These are phyloP conservation scores for Aspergillus asperescens DNA, from an alignment of 495 filamentous ascomycete species.

Conservation along the genomic window DNA sequence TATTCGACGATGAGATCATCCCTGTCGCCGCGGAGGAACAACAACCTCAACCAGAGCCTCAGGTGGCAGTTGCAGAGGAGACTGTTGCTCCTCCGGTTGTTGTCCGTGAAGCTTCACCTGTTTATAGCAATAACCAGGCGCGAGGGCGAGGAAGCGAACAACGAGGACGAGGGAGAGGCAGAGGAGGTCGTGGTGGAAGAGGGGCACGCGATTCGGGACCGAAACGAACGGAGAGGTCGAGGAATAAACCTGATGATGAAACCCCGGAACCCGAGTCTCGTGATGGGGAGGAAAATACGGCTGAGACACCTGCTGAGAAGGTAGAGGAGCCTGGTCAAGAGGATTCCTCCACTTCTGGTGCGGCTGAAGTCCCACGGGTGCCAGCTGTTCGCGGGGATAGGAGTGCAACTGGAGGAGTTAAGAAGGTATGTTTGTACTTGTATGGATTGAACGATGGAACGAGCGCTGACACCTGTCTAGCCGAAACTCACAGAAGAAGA, in stretches of 20 bases:
- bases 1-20: conserved; percentile 69
- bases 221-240: conserved; percentile 23
- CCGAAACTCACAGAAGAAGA: conserved; percentile 67
- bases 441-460: neutral
- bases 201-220: conserved; percentile 31
- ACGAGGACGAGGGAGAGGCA: conserved; percentile 33
- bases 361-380: conserved; percentile 31
- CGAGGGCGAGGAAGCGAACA: conserved; percentile 35
- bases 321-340: conserved; percentile 24
- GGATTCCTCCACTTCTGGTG: conserved; percentile 14
- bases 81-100: conserved; percentile 10
- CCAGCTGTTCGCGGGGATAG: conserved; percentile 63
- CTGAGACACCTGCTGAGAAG: conserved; percentile 16
- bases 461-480: conserved; percentile 25
- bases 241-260: conserved; percentile 16
- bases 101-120: conserved; percentile 14
- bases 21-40: conserved; percentile 46
- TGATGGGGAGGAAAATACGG: conserved; percentile 11
- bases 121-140: conserved; percentile 20
- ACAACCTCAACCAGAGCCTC: conserved; percentile 25
- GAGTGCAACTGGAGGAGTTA: conserved; percentile 59
- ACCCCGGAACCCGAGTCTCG: conserved; percentile 15
- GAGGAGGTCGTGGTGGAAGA: conserved; percentile 29
- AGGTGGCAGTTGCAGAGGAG: conserved; percentile 10
- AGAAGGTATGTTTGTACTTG: conserved; percentile 34